phyloP scores from a whole-genome alignment of 1,284 basidiomycete species.

The Cryptococcus jaspeensis region DNA sequence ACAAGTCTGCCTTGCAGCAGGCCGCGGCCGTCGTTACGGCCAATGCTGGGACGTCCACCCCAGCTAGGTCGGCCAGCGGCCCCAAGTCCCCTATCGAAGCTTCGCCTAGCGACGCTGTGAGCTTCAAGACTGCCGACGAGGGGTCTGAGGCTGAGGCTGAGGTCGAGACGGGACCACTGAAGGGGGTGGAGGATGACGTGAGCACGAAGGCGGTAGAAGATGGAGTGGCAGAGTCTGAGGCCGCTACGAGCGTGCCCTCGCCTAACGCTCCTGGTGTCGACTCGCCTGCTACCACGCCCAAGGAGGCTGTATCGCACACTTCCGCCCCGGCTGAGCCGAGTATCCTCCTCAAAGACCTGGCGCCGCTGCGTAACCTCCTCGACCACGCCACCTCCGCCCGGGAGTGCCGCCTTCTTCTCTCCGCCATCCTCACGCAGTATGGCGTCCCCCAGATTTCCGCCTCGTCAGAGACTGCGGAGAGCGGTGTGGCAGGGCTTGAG shows the following conservation, averaged over 20 bases:
- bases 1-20: too few relatives aligned
- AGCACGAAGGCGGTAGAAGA: too few relatives aligned
- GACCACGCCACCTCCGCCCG: slow-evolving; percentile 68
- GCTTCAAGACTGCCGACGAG: slow-evolving; percentile 21
- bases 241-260: too few relatives aligned
- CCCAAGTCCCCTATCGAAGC: not conserved
- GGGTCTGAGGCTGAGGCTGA: slow-evolving; percentile 1
- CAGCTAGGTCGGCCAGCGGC: not conserved
- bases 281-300: not conserved
- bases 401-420: slow-evolving; percentile 78
- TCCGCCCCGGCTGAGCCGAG: not conserved
- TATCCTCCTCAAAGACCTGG: slow-evolving; percentile 51
- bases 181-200: too few relatives aligned
- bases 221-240: too few relatives aligned
- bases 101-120: slow-evolving; percentile 6
- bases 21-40: not conserved
- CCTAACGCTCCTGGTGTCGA: not conserved
- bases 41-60: not conserved
- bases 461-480: not conserved
- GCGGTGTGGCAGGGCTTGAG: not conserved
- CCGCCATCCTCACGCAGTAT: slow-evolving; percentile 71
- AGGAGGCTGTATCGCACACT: not conserved
- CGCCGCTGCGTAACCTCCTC: slow-evolving; percentile 69
- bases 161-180: not conserved
- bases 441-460: slow-evolving; percentile 48